A percentile compares a stretch with the other conserved stretches of the same genome.
Conservation (phyloP, 176 grass and related monocot genomes). For the Hordeum vulgare region MorexV3_pseudomolecules_assembly NC_058521.1:402159504-402160003, state of each 20-base stretch:
- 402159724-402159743: neutral
- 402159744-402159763: neutral
- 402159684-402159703: neutral
- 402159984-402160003: neutral
- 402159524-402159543: neutral
- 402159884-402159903: conserved; percentile 6
- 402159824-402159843: neutral
- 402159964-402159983: neutral
- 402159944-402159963: neutral
- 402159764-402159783: neutral
- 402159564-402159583: neutral
- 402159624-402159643: neutral
- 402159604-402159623: neutral
- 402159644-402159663: neutral
- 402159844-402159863: neutral
- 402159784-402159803: neutral
- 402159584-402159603: neutral
- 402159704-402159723: neutral
- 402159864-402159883: conserved; percentile 15
- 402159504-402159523: neutral
- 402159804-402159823: neutral
- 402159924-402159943: neutral
- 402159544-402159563: neutral
- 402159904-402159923: conserved; percentile 10
- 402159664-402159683: neutral